Evolutionary conservation across 1,284 basidiomycete species (phyloP), one percentile per base, ranked within the genome.

Genomic region (Trichosporon coremiiforme): DNA sequence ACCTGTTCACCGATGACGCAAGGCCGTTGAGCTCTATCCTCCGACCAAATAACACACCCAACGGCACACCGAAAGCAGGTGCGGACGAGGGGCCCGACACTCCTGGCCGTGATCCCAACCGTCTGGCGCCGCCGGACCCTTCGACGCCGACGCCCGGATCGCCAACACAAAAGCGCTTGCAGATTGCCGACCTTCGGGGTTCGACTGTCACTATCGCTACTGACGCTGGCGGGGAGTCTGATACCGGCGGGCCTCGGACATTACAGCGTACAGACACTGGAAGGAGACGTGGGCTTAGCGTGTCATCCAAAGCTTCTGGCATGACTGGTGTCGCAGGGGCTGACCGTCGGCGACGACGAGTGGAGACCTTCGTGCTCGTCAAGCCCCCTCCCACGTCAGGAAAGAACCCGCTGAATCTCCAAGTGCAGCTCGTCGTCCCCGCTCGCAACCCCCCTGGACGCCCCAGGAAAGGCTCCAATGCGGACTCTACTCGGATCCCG

Each of bases 381-480:
- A 77, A 78, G 68, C 82, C 82, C 5, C 81, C 81, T 9, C 80
- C 82, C 1, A 93, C 93, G 0, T 91, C 94, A 0, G 88, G 90
- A 15, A 92, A 91, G 75, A 94, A 97, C 76, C 93, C 94, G 0
- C 86, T 96, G 64, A 97, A 96, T 80, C 87, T 98, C 0, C 95
- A 98, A 80, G 90, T 98, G 6, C 95, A 98, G 82, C 89, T 98
- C 36, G 91, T 97, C 9, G 81, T 82, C 53, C 76, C 64, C 5
- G 66, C 67, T 17, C 57, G 41, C 25, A 50, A 55, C 4, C 31
- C 66, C 10, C 29, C 38, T 4, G 47, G 47, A n/a, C 50, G 69
- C 13, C 38, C 66, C 10, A 22, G 69, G 20, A 31, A 36, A 12
- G 62, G 66, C 5, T 70, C 69, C 8, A 60, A 35, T 33, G 17